Evolutionary conservation across 2,329 filamentous ascomycete genomes (phyloP).

Genomic region (Phialophora expanda): DNA sequence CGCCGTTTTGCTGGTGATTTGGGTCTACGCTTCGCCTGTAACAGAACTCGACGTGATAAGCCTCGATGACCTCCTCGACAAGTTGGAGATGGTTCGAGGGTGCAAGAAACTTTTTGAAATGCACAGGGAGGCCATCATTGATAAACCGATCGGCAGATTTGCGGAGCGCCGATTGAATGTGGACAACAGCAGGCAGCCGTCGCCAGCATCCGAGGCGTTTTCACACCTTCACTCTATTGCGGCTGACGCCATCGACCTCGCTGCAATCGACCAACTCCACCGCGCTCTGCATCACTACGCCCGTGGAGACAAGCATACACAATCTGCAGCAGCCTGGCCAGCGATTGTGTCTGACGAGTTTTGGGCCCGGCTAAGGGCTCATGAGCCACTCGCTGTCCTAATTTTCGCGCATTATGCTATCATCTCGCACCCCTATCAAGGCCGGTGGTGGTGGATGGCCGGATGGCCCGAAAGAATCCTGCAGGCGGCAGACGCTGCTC

Average conservation of each 20-base stretch:
- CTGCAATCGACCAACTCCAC: background rate
- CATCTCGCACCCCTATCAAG: background rate
- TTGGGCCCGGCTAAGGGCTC: background rate
- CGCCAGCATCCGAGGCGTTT: background rate
- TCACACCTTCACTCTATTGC: background rate
- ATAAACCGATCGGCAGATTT: background rate
- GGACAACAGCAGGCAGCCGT: background rate
- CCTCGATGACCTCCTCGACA: background rate
- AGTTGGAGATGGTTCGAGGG: background rate
- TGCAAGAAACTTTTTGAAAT: background rate
- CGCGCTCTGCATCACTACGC: background rate
- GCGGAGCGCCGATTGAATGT: background rate
- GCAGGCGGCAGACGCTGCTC: background rate
- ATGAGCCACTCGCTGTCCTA: background rate
- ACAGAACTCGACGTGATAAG: background rate
- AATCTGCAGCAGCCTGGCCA: background rate
- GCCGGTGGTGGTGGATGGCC: background rate
- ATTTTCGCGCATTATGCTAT: background rate
- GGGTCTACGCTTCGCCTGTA: slow-evolving; percentile 3
- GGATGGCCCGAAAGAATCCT: background rate
- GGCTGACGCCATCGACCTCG: background rate
- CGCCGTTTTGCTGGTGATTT: background rate
- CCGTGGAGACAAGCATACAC: background rate
- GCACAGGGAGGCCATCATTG: background rate
- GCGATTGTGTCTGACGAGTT: background rate